phyloP scores from a whole-genome alignment of 768 basidiomycete genomes.

The Tephrocybe rancida region DNA sequence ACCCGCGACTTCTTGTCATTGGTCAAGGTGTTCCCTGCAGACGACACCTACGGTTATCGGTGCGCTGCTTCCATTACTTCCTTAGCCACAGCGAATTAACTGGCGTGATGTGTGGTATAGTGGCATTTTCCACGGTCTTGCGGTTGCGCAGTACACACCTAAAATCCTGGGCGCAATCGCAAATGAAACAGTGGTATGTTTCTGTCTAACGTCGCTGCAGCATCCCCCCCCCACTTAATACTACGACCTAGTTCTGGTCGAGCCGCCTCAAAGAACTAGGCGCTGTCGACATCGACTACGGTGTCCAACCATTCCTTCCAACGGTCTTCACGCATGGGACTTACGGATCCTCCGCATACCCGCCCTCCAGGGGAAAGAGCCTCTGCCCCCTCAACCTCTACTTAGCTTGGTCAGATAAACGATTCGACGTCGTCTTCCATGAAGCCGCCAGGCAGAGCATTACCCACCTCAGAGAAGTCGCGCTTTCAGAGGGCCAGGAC shows the following conservation, averaged over 20 bases:
- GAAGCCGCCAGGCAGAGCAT: constrained; percentile 39
- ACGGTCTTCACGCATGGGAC: constrained; percentile 37
- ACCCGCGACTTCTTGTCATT: constrained; percentile 43
- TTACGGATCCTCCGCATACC: constrained; percentile 44
- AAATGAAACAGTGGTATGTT: constrained; percentile 42
- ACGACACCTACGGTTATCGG: constrained; percentile 29
- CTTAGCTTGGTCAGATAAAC: constrained; percentile 42
- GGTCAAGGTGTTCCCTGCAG: constrained; percentile 36
- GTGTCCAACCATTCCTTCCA: constrained; percentile 52
- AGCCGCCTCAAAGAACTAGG: constrained; percentile 25
- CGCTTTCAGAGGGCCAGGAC: constrained; percentile 38
- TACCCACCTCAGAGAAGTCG: constrained; percentile 38
- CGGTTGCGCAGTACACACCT: constrained; percentile 35
- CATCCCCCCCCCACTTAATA: not conserved
- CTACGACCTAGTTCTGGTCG: constrained; percentile 44
- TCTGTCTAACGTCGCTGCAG: not conserved
- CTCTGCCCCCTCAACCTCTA: constrained; percentile 49
- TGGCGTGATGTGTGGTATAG: not conserved
- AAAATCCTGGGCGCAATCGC: constrained; percentile 39
- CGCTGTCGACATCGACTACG: constrained; percentile 40
- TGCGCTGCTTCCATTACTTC: constrained; percentile 10
- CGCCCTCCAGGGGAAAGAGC: constrained; percentile 35
- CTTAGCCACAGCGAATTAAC: not conserved
- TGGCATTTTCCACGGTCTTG: constrained; percentile 16
- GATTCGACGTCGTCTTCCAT: constrained; percentile 41